Percentiles rank a stretch among this genome's conserved stretches.
Conservation (phyloP, 2,329 filamentous ascomycete species). For the Cercospora berteroae region DNA sequence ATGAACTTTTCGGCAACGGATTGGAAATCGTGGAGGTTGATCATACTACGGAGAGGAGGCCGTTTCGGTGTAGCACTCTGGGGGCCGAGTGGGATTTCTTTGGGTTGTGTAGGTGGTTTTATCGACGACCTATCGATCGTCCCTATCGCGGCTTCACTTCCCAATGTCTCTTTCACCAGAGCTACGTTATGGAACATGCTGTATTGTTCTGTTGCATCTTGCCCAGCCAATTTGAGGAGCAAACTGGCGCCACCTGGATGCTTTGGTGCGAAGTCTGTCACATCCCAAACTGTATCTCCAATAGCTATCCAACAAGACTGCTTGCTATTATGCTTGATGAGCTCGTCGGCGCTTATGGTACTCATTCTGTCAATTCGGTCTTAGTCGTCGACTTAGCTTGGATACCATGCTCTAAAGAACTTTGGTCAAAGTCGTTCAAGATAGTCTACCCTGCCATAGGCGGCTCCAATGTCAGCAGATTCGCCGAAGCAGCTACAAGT, state of each 20-base stretch:
- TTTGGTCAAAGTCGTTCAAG: background rate
- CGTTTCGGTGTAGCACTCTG: slow-evolving; percentile 28
- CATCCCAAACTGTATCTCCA: slow-evolving; percentile 85
- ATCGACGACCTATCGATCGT: slow-evolving; percentile 23
- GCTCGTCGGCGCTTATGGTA: slow-evolving; percentile 37
- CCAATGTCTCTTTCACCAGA: slow-evolving; percentile 43
- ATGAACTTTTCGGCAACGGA: slow-evolving; percentile 38
- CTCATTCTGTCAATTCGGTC: slow-evolving; percentile 15
- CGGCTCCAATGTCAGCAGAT: background rate
- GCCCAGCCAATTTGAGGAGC: slow-evolving; percentile 52
- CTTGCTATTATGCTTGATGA: slow-evolving; percentile 76
- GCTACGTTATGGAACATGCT: slow-evolving; percentile 50
- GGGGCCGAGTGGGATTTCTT: background rate
- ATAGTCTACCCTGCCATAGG: background rate
- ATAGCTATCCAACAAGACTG: slow-evolving; percentile 89
- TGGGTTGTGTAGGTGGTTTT: slow-evolving; percentile 3
- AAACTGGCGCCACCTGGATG: slow-evolving; percentile 68
- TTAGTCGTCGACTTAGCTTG: background rate
- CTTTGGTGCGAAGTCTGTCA: slow-evolving; percentile 83
- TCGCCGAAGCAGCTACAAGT: background rate
- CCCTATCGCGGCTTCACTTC: slow-evolving; percentile 40
- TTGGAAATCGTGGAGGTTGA: slow-evolving; percentile 48
- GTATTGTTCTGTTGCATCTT: slow-evolving; percentile 55
- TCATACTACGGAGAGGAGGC: slow-evolving; percentile 47
- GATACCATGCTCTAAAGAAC: background rate